Conservation (phyloP, 2,329 filamentous ascomycete species). For the Ophiostoma ulmi region DNA sequence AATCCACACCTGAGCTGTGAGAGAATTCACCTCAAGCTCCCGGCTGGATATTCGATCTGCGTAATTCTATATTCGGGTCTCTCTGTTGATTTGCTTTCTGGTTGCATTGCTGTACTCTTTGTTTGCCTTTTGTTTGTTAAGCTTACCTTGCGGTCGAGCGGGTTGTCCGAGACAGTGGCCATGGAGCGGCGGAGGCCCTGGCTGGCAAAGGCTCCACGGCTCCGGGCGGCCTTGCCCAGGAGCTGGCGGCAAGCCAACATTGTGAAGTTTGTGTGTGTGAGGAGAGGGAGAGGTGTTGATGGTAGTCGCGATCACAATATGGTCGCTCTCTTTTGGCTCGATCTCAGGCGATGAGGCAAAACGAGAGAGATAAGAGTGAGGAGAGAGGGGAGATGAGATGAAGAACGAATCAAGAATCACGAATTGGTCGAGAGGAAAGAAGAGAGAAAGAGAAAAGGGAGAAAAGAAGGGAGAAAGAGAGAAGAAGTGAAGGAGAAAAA, state of each 20-base stretch:
- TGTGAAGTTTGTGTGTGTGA: conserved; percentile 26
- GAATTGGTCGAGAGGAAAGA: conserved; percentile 14
- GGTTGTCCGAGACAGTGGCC: conserved; percentile 79
- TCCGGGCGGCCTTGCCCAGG: conserved; percentile 59
- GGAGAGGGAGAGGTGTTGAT: background rate
- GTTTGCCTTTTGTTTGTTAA: background rate
- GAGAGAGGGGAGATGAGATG: conserved; percentile 19
- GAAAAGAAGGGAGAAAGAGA: conserved; percentile 7
- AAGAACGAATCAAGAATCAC: conserved; percentile 11
- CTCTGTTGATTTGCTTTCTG: background rate
- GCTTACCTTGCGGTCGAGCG: conserved; percentile 81
- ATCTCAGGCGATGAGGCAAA: conserved; percentile 16
- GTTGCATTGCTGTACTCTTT: background rate
- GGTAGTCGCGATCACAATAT: conserved; percentile 18
- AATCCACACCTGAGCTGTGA: conserved; percentile 5
- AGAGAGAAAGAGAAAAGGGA: background rate
- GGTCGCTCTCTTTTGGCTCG: conserved; percentile 6
- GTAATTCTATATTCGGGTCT: background rate
- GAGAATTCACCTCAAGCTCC: conserved; percentile 5
- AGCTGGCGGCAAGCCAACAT: conserved; percentile 70
- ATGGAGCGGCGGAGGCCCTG: conserved; percentile 62
- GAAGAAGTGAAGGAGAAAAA: conserved; percentile 20
- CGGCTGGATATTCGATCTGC: background rate
- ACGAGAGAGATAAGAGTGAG: conserved; percentile 17
- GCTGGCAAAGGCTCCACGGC: conserved; percentile 54